Percentiles rank a stretch among this genome's conserved stretches.
phyloP scores from a whole-genome alignment of 306 rosid species.

The Malus orientalis region DNA sequence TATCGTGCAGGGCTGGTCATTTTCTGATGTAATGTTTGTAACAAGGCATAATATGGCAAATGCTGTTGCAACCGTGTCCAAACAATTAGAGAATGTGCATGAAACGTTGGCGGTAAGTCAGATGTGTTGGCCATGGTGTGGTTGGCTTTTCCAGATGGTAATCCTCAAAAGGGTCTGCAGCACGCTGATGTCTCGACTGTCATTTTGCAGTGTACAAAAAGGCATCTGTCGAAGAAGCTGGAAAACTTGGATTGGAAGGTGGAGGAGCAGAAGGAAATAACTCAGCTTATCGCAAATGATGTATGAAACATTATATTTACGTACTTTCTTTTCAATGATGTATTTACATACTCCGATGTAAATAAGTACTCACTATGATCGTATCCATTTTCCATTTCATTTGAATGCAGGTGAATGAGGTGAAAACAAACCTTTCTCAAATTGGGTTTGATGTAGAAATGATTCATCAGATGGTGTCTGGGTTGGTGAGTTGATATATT shows the following conservation, averaged over 20 bases:
- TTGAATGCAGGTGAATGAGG: constrained; percentile 52
- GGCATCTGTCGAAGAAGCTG: constrained; percentile 56
- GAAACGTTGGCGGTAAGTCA: constrained; percentile 73
- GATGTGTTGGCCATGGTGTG: constrained; percentile 1
- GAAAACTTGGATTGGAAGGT: constrained; percentile 60
- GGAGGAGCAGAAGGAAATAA: constrained; percentile 54
- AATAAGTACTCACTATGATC: not conserved
- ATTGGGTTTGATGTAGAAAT: constrained; percentile 50
- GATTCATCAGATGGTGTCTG: constrained; percentile 42
- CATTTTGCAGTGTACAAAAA: constrained; percentile 49
- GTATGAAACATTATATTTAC: constrained; percentile 30
- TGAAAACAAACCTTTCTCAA: constrained; percentile 63
- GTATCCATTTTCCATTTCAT: not conserved
- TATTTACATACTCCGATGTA: not conserved
- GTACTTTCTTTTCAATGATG: not conserved
- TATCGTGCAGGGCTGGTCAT: constrained; percentile 55
- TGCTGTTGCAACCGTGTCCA: constrained; percentile 58
- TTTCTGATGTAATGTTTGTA: constrained; percentile 78
- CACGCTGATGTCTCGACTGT: not conserved
- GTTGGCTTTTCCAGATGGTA: constrained; percentile 11
- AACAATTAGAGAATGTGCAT: constrained; percentile 64
- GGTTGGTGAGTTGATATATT: constrained; percentile 31
- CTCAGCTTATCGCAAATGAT: constrained; percentile 50
- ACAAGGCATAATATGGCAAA: constrained; percentile 70
- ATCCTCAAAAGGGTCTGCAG: constrained; percentile 7